Base-by-base conservation (phyloP, 768 basidiomycete genomes). In the Tremella yokohamensis region DNA sequence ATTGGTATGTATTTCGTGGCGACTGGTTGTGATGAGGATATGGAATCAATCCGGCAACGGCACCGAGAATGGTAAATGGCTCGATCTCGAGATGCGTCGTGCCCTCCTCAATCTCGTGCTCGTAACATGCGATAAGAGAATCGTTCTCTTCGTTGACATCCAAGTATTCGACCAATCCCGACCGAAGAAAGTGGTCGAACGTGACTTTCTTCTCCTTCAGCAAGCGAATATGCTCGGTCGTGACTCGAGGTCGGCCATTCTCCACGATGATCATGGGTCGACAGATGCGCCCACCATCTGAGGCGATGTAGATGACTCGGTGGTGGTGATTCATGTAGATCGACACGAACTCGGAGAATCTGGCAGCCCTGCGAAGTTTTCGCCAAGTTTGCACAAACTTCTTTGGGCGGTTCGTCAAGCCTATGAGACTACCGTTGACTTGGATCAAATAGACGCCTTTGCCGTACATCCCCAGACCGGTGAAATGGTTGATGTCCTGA, bases 121-220 rank as follows among this genome's bases (percentile, higher is more conserved):
- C 96, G 78, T 96, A 93, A 45, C 98, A 82, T 1, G 96, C 92
- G 65, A 99, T 94, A 75, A 87, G 87, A 18, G 93, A 87, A 77
- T 98, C 96, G 74, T 98, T 98, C 78, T 99, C 96, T 78, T 99
- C 96, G 75, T 99, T 99, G 54, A 97, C 93, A 74, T 98, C 96
- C 40, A 97, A 85, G 73, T 99, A 99, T 76, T 99, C 96, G 58
- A 98, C 90, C 13, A 99, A 83, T 26, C 96, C 96, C 62, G 85
- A 85, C 47, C 83, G 82, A 19, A 99, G 81, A 79, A 99, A 98
- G 75, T 93, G 91, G 75, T 99, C 94, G 72, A 99, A 99, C 3
- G 84, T 84, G 42, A 89, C 82, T 49, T 78, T 78, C 34, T 85
- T 87, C 65, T 84, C 83, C 75, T 93, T 93, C 55, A 98, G 82